Evolutionary conservation across 306 rosid genomes (phyloP).

Genomic region (Medicago lupulina): DNA sequence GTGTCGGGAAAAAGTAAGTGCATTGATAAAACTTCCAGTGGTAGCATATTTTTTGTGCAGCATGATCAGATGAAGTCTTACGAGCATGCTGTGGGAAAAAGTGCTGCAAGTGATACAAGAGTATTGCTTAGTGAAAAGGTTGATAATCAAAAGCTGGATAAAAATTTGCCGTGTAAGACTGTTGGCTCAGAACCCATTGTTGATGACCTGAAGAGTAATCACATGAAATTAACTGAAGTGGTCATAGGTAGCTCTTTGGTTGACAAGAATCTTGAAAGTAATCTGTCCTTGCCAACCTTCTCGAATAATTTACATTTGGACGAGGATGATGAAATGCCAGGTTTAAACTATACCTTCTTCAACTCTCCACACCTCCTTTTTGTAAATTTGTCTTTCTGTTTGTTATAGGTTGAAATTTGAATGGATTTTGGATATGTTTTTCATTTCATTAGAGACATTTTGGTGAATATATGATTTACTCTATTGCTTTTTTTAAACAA

Average conservation of each 20-base stretch:
- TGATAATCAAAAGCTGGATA: slow-evolving; percentile 42
- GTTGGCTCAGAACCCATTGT: slow-evolving; percentile 38
- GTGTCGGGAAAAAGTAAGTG: slow-evolving; percentile 38
- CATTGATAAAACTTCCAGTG: slow-evolving; percentile 29
- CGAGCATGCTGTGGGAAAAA: slow-evolving; percentile 38
- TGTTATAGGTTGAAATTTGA: slow-evolving; percentile 6
- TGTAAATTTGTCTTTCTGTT: slow-evolving; percentile 7
- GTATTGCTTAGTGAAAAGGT: slow-evolving; percentile 40
- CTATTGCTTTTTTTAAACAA: slow-evolving; percentile 30
- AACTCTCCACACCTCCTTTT: background rate
- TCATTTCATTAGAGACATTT: slow-evolving; percentile 18
- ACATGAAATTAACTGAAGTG: slow-evolving; percentile 51
- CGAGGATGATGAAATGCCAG: slow-evolving; percentile 58
- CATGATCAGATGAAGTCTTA: slow-evolving; percentile 37
- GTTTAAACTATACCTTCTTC: slow-evolving; percentile 46
- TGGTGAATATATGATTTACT: slow-evolving; percentile 37
- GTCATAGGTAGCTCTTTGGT: slow-evolving; percentile 48
- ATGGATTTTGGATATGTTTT: slow-evolving; percentile 29
- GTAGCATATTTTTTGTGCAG: slow-evolving; percentile 39
- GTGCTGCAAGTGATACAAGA: slow-evolving; percentile 25
- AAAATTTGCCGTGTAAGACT: slow-evolving; percentile 43
- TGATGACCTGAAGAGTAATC: slow-evolving; percentile 42
- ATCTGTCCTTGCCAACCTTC: slow-evolving; percentile 39
- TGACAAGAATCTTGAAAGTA: slow-evolving; percentile 41
- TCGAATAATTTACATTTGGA: slow-evolving; percentile 41